Conservation (phyloP, 139 green algal species). For the Chlamydomonas sphaeroides region DNA sequence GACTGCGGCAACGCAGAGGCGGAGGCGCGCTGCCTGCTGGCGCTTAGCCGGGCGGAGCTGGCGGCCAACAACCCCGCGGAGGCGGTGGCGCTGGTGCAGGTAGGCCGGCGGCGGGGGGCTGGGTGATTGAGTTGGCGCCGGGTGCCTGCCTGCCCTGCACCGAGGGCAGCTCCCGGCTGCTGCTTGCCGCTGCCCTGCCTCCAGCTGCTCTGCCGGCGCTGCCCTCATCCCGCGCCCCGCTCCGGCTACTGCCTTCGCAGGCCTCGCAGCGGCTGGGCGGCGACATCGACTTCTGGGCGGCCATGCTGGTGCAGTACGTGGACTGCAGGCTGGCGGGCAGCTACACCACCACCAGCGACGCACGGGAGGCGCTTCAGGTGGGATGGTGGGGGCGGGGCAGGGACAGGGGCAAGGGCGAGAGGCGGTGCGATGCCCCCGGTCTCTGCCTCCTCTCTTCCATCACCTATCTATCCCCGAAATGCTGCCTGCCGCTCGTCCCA, state of each 20-base stretch:
- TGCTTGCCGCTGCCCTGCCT: too few species aligned
- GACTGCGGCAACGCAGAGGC: conserved; percentile 48
- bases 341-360: conserved; percentile 49
- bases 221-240: too few species aligned
- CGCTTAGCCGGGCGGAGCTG: conserved; percentile 37
- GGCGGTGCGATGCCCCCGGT: too few species aligned
- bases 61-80: conserved; percentile 31
- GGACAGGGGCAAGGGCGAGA: too few species aligned
- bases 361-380: conserved; percentile 51
- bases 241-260: background rate
- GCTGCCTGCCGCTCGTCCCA: background rate
- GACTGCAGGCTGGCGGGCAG: conserved; percentile 42
- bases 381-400: too few species aligned
- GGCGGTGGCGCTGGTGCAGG: conserved; percentile 46
- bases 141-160: too few species aligned
- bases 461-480: too few species aligned
- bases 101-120: background rate
- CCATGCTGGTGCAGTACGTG: conserved; percentile 44
- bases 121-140: too few species aligned
- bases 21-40: conserved; percentile 40
- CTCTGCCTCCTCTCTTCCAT: too few species aligned
- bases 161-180: too few species aligned
- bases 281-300: conserved; percentile 57
- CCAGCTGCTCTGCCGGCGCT: too few species aligned
- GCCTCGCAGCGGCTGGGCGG: conserved; percentile 41